Conservation (phyloP, 2,329 filamentous ascomycete species). For the Alternaria longipes region DNA sequence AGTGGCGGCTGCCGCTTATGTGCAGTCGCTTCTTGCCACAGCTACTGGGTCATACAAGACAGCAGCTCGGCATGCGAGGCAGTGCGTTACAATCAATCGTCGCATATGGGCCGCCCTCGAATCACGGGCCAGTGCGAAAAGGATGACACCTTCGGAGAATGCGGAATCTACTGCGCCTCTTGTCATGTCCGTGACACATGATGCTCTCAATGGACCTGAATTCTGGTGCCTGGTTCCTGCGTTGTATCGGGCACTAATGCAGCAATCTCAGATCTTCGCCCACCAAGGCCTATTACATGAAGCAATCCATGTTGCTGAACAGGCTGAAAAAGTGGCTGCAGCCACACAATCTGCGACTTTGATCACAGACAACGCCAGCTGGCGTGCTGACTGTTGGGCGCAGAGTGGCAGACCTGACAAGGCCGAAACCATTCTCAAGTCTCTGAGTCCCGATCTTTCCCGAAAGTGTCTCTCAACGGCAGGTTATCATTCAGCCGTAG, state of each 20-base stretch:
- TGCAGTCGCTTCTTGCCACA: slow-evolving; percentile 73
- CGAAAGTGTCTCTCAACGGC: slow-evolving; percentile 62
- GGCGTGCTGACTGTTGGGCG: slow-evolving; percentile 59
- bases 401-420: slow-evolving; percentile 60
- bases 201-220: slow-evolving; percentile 66
- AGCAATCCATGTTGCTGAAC: slow-evolving; percentile 86
- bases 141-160: slow-evolving; percentile 18
- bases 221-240: slow-evolving; percentile 84
- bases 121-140: slow-evolving; percentile 45
- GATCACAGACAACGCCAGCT: slow-evolving; percentile 56
- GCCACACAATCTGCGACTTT: slow-evolving; percentile 70
- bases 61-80: slow-evolving; percentile 59
- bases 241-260: slow-evolving; percentile 74
- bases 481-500: slow-evolving; percentile 60
- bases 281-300: slow-evolving; percentile 89
- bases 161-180: slow-evolving; percentile 33
- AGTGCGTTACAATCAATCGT: slow-evolving; percentile 60
- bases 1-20: slow-evolving; percentile 67
- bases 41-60: slow-evolving; percentile 59
- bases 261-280: slow-evolving; percentile 80
- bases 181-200: slow-evolving; percentile 55
- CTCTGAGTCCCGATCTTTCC: slow-evolving; percentile 55
- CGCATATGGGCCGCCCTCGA: slow-evolving; percentile 63
- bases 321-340: slow-evolving; percentile 79
- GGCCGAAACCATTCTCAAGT: slow-evolving; percentile 62